Evolutionary conservation across 2,329 filamentous ascomycete species (phyloP).

Genomic region (Xylaria sp.): DNA sequence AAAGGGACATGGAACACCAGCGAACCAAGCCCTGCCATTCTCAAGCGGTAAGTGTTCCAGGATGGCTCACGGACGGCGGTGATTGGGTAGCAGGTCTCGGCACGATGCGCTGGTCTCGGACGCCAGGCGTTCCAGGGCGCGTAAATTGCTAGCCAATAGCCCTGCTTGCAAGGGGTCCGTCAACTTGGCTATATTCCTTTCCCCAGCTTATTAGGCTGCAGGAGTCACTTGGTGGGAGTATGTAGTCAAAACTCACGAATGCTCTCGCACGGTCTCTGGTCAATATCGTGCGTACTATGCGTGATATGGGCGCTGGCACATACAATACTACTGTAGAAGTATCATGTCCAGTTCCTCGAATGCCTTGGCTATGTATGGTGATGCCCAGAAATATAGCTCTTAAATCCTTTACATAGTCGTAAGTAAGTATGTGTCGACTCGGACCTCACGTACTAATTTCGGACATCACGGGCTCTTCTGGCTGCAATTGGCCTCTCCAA

Average conservation of each 20-base stretch:
- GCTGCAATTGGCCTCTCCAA: constrained; percentile 24
- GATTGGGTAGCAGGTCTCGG: constrained; percentile 46
- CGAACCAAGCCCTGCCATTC: constrained; percentile 46
- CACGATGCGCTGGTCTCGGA: constrained; percentile 41
- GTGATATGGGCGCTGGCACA: not conserved
- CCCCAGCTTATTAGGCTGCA: not conserved
- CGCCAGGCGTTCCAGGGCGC: constrained; percentile 50
- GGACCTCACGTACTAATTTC: constrained; percentile 4
- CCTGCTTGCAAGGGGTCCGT: not conserved
- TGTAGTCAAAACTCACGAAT: not conserved
- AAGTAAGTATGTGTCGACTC: not conserved
- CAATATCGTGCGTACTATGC: not conserved
- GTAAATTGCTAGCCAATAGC: constrained; percentile 39
- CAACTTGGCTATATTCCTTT: not conserved
- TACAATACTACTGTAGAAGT: not conserved
- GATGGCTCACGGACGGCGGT: constrained; percentile 35
- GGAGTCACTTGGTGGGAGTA: not conserved
- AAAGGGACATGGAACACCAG: constrained; percentile 41
- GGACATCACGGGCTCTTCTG: constrained; percentile 7
- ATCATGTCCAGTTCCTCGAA: not conserved
- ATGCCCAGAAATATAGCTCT: constrained; percentile 11
- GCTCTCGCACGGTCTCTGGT: too few relatives aligned
- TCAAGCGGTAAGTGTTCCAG: constrained; percentile 52
- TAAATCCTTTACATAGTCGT: constrained; percentile 8
- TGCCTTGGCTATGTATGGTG: not conserved